Percentiles rank a stretch among this genome's conserved stretches.
Evolutionary conservation across 2,329 filamentous ascomycete species (phyloP).

Genomic region (Pseudocercospora fuligena): DNA sequence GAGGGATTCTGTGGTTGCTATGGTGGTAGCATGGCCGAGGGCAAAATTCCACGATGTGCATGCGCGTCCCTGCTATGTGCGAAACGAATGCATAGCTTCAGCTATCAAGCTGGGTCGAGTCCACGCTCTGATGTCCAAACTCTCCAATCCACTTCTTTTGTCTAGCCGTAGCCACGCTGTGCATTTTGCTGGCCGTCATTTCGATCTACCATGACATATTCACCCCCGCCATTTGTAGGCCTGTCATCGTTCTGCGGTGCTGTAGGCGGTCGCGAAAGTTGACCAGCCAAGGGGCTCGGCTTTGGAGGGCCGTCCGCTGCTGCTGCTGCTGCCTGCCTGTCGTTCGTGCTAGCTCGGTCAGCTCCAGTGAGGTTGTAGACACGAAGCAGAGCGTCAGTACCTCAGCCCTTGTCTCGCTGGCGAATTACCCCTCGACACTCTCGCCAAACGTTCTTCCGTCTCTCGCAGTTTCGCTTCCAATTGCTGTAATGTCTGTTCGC

Average conservation of each 20-base stretch:
- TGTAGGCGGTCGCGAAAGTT: constrained; percentile 32
- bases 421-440: constrained; percentile 38
- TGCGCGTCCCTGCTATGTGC: not conserved
- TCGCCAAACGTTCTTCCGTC: constrained; percentile 75
- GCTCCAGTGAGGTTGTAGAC: constrained; percentile 4
- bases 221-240: constrained; percentile 33
- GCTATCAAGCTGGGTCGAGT: not conserved
- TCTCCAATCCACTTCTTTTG: constrained; percentile 13
- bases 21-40: not conserved
- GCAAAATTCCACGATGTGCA: not conserved
- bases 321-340: constrained; percentile 14
- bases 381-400: constrained; percentile 7
- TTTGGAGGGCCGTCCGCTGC: constrained; percentile 25
- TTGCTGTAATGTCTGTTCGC: constrained; percentile 79
- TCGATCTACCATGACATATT: constrained; percentile 42
- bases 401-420: constrained; percentile 27
- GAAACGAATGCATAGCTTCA: not conserved
- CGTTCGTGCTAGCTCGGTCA: constrained; percentile 25
- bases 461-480: constrained; percentile 83
- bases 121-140: not conserved
- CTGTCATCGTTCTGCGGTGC: constrained; percentile 33
- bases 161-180: constrained; percentile 31
- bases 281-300: constrained; percentile 33
- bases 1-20: not conserved
- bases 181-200: constrained; percentile 23